Evolutionary conservation across 2,329 filamentous ascomycete genomes (phyloP), one percentile per base, ranked within the genome.

Genomic region (Clarireedia hainanense): DNA sequence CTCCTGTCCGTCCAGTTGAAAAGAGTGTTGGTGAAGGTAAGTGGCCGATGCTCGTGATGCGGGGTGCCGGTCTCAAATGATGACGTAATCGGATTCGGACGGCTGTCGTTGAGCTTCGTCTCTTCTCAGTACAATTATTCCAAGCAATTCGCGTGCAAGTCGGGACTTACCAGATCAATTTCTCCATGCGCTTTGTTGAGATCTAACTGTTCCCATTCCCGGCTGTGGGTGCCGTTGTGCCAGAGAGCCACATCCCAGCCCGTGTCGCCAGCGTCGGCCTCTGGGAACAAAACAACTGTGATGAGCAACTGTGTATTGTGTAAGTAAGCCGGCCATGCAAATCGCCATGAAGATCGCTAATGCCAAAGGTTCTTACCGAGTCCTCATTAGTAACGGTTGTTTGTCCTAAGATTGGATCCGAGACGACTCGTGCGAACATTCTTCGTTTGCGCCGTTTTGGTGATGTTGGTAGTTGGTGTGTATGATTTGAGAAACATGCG

Each of bases 181-280:
- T 12, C n/a, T 9, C 20, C 26, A 46, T 17, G 2, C 23, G 17
- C 9, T 2, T 17, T 12, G 6, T 6, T 6, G 14, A 55, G 47
- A 30, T 46, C 53, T 15, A 55, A 39, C 9, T 55, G 47, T 15
- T 23, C 17, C 53, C 53, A 55, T 14, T 14, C 34, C 27, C 43
- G 34, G 14, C 37, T 15, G 10, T 37, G 10, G 5, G 15, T 5
- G 10, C 47, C 30, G 9, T 52, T 36, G 23, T 55, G 39, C 53
- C 53, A 55, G 5, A 55, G 3, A 17, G 47, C 53, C 9, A 46
- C 53, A 5, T 51, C 53, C 53, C 53, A 55, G 23, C 20, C 12
- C 4, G 20, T 17, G 10, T 23, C 23, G 9, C 10, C 3, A 5
- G 42, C 17, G 12, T 3, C 52, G 20, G 26, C 9, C 2, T 36